Conservation (phyloP, 2,329 filamentous ascomycete genomes). For the Hymenoscyphus scutula region DNA sequence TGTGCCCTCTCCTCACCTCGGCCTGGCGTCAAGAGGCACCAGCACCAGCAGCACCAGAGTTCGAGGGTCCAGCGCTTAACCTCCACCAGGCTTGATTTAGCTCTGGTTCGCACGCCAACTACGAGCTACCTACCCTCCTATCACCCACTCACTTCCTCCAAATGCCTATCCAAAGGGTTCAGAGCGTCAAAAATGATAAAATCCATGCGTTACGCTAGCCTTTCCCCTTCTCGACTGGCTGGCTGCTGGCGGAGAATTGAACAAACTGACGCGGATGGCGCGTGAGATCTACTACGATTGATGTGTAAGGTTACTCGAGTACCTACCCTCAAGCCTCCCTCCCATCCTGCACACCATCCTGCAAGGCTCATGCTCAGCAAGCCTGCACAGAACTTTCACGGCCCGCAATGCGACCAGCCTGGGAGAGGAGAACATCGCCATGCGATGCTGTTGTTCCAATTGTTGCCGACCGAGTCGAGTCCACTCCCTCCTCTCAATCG, state of each 20-base stretch:
- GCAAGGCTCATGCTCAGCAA: slow-evolving; percentile 1
- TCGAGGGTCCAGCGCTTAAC: not conserved
- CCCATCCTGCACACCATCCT: slow-evolving; percentile 1
- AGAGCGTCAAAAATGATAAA: not conserved
- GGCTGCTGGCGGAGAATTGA: not conserved
- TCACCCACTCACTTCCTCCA: not conserved
- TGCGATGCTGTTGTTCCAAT: not conserved
- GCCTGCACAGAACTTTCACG: not conserved
- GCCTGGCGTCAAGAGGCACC: slow-evolving; percentile 5
- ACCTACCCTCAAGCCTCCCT: not conserved
- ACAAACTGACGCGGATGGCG: not conserved
- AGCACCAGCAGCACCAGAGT: too few species aligned
- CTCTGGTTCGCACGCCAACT: not conserved
- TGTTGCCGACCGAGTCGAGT: too few species aligned
- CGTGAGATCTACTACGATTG: not conserved
- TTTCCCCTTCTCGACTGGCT: not conserved
- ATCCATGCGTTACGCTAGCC: not conserved
- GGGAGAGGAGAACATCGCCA: not conserved
- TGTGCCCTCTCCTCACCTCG: too few species aligned
- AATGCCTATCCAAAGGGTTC: not conserved
- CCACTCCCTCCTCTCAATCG: not conserved
- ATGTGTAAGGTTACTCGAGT: too few species aligned
- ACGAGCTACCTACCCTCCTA: too few species aligned
- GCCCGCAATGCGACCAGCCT: not conserved
- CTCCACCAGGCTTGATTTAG: not conserved